phyloP scores from a whole-genome alignment of 2,329 filamentous ascomycete genomes.

The Aureobasidium sp. region DNA sequence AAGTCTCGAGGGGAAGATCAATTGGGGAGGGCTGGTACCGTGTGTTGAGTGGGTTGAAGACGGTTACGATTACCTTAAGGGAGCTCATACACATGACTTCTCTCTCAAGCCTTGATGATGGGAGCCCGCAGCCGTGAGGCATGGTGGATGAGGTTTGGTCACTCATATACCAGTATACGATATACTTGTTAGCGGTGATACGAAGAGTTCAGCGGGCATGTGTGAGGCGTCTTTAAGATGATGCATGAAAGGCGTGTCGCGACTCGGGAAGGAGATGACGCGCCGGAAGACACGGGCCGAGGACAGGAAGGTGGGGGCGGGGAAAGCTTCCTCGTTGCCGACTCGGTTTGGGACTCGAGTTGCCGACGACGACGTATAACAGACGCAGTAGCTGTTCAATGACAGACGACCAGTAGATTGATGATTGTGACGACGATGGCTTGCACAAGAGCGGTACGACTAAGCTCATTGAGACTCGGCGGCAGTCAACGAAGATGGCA shows the following conservation, averaged over 20 bases:
- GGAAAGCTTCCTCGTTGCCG: neutral
- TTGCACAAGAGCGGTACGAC: neutral
- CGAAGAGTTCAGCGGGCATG: no score
- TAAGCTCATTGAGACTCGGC: neutral
- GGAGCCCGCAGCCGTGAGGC: neutral
- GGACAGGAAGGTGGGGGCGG: neutral
- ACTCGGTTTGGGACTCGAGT: neutral
- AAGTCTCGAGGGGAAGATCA: neutral
- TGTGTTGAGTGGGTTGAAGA: neutral
- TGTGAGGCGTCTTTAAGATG: no score
- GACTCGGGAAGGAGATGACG: neutral
- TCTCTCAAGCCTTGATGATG: neutral
- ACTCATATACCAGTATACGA: neutral
- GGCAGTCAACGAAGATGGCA: conserved; percentile 16
- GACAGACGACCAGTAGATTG: neutral
- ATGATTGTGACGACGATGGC: neutral
- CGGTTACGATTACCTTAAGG: neutral
- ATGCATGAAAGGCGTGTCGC: no score
- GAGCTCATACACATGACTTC: neutral
- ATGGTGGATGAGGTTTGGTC: neutral
- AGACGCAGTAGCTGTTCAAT: neutral
- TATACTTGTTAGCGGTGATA: no score
- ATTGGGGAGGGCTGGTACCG: neutral
- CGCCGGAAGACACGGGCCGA: neutral
- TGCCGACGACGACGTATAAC: neutral